Evolutionary conservation across 2,329 filamentous ascomycete species (phyloP), one percentile per base, ranked within the genome.

Genomic region (Colletotrichum sp.): DNA sequence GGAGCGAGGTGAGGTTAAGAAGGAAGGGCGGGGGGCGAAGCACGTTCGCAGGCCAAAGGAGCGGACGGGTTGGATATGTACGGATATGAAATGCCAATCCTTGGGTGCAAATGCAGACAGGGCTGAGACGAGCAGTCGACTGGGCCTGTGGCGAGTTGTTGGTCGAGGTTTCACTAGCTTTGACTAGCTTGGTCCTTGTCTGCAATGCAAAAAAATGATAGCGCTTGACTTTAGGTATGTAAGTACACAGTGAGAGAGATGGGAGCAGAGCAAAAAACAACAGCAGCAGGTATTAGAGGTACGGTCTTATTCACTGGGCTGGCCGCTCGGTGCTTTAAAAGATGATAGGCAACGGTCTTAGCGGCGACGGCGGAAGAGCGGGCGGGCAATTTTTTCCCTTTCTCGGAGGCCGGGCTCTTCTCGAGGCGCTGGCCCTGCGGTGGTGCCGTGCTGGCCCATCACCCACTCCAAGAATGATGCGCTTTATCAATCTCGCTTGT

Each of bases 401-500:
- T 71, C 69, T 48, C 68, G 60, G 55, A 63, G 57, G 60, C 32
- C 30, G 70, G 70, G 61, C 70, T 58, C 43, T 32, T 61, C 28
- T 58, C 24, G 52, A 63, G 55, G 71, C 71, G 28, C 30, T 73
- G 70, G 69, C 43, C 43, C 43, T 52, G 43, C 43, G 43, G 43
- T 52, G 43, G 43, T 52, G 43, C 43, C 43, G 48, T 28, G 58
- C 28, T 63, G 30, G 58, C 57, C 58, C 24, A 69, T 43, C 58
- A 30, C 43, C 21, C 60, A 66, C 52, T 63, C 73, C 73, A 74
- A 71, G 74, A 76, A 76, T 76, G 74, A 76, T 76, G 74, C 74
- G 70, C 57, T 58, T 75, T 71, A 75, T 71, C 74, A 76, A 76
- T 76, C 74, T 76, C 74, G 74, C 74, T 76, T 76, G 74, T 75